Conservation (phyloP, 2,329 filamentous ascomycete species). For the Aspergillus calidoustus region DNA sequence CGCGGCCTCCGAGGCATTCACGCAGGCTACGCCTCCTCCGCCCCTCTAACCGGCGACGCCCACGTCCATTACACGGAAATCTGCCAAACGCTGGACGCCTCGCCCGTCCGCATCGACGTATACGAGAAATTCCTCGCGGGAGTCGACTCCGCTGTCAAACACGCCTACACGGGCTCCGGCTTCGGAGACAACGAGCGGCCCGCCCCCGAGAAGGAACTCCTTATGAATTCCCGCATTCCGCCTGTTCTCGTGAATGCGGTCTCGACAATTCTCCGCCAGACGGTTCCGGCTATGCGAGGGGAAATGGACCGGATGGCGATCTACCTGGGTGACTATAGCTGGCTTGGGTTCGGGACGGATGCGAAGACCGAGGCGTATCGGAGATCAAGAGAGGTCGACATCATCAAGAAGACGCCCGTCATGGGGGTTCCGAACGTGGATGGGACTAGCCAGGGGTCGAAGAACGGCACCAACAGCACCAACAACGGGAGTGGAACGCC, state of each 20-base stretch:
- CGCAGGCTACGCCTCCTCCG: constrained; percentile 45
- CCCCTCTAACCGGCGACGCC: constrained; percentile 44
- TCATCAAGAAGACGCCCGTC: constrained; percentile 56
- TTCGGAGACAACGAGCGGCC: constrained; percentile 52
- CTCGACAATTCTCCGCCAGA: constrained; percentile 52
- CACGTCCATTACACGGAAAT: constrained; percentile 57
- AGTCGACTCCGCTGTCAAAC: constrained; percentile 68
- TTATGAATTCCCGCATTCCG: constrained; percentile 58
- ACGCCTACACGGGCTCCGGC: constrained; percentile 56
- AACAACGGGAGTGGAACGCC: not conserved
- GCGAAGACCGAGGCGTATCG: constrained; percentile 63
- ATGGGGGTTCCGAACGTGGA: constrained; percentile 7
- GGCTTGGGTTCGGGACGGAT: constrained; percentile 69
- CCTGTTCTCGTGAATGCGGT: constrained; percentile 56
- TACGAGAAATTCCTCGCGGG: constrained; percentile 68
- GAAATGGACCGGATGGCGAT: constrained; percentile 69
- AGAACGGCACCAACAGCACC: not conserved
- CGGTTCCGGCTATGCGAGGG: constrained; percentile 60
- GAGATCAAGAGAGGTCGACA: constrained; percentile 62
- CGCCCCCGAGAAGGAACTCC: constrained; percentile 57
- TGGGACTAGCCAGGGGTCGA: not conserved
- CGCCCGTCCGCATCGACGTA: constrained; percentile 63
- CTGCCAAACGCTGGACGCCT: constrained; percentile 56
- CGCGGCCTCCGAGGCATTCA: constrained; percentile 65
- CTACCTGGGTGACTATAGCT: constrained; percentile 72